Evolutionary conservation across 352 stramenopile species (phyloP), one percentile per base, ranked within the genome.

Genomic region (Phytophthora ramorum): DNA sequence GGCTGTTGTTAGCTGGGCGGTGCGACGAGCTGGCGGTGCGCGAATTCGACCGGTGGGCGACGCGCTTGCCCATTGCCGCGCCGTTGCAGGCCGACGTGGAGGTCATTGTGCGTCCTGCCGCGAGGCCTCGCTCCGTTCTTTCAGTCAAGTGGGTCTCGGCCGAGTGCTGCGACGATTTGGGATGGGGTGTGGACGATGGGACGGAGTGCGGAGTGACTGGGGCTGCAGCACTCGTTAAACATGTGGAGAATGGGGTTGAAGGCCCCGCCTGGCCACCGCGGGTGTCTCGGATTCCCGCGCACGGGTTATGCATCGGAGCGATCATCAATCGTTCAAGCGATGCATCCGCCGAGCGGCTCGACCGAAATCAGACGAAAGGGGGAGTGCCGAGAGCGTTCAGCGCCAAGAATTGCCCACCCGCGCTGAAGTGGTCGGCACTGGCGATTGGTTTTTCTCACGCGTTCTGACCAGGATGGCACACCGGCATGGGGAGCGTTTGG

Each of bases 201-300:
- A 58, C 60, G 26, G 46, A 53, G 46, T 32, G 16, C 14, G 26
- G 50, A 51, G 32, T 32, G 44, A 58, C 17, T 50, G 50, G 51
- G 44, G 44, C 49, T 40, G 1, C 14, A 24, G 22, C 22, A 24
- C 22, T 24, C 22, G 22, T 68, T 72, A 56, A 63, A 67, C 50
- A 60, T 41, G 51, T 57, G 56, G 41, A 44, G 43, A 58, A 20
- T 49, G 57, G 49, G 59, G 65, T 67, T 71, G 56, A 71, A 68
- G 54, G 43, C 38, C 9, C n/a, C 40, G 17, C 40, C 40, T 46
- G 40, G 16, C 40, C 40, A 40, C 34, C 12, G 34, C 34, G 37
- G 28, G 28, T 75, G 67, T 75, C 67, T 71, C 67, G 62, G 53
- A 68, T 68, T 50, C 52, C 22, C 22, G 22, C 17, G 52, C 44